Evolutionary conservation across 129 eudicot genomes (phyloP).

Genomic region (Pulicaria dysenterica): DNA sequence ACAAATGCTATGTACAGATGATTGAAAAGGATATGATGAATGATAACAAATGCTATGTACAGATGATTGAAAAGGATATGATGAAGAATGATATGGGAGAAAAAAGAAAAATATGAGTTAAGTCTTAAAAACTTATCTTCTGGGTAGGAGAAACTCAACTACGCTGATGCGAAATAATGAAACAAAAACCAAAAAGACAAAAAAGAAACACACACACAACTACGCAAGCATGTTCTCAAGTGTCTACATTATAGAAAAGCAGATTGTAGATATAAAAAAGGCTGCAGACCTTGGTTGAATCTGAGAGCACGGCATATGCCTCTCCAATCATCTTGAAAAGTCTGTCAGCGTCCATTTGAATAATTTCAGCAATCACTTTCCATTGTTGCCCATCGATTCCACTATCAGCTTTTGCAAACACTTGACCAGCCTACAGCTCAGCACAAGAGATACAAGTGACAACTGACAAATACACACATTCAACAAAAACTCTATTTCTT

Average conservation of each 20-base stretch:
- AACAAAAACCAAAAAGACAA: no score
- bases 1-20: no score
- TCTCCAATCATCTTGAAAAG: slow-evolving; percentile 95
- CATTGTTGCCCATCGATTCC: slow-evolving; percentile 66
- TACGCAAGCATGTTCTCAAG: no score
- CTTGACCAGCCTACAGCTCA: slow-evolving; percentile 69
- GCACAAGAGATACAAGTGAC: slow-evolving; percentile 10
- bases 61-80: not conserved
- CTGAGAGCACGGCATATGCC: slow-evolving; percentile 93
- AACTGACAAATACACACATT: not conserved
- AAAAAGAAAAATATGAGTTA: no score
- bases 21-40: not conserved
- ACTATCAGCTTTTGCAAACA: slow-evolving; percentile 61
- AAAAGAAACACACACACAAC: no score
- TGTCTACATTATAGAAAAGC: no score
- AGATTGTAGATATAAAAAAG: no score
- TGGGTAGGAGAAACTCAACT: no score
- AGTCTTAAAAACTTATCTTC: no score
- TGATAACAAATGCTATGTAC: no score
- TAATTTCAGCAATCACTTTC: slow-evolving; percentile 69
- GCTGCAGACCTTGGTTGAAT: slow-evolving; percentile 63
- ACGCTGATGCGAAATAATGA: no score
- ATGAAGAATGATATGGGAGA: not conserved
- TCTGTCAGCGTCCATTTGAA: slow-evolving; percentile 80
- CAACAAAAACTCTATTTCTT: not conserved